These are phyloP conservation scores for Mortierella hygrophila DNA, from an alignment of 192 early-diverging fungal species.

Conservation along the genomic window DNA sequence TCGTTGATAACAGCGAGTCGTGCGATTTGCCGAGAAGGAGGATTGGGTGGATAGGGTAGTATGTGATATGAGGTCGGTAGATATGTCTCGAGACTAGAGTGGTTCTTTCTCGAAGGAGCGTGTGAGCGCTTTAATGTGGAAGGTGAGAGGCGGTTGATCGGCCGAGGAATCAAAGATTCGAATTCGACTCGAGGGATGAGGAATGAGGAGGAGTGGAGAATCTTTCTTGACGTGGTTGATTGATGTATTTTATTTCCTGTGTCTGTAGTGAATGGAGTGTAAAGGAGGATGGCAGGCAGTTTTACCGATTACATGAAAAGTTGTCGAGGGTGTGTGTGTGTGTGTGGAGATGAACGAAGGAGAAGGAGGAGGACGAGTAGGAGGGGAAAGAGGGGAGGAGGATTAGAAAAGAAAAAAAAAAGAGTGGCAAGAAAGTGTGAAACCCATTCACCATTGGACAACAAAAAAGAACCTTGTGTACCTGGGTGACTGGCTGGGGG, in stretches of 20 bases:
- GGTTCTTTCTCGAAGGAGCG: background rate
- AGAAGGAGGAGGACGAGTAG: background rate
- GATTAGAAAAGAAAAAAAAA: slow-evolving; percentile 2
- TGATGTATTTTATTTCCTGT: background rate
- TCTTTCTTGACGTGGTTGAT: too few species aligned
- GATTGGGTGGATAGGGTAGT: background rate
- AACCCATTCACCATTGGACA: background rate
- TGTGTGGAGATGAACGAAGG: background rate
- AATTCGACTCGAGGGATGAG: background rate
- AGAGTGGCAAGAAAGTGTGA: background rate
- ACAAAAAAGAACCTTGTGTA: background rate
- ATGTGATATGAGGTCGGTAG: too few species aligned
- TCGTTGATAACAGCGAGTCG: too few species aligned
- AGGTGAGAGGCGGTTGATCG: background rate
- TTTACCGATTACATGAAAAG: slow-evolving; percentile 5
- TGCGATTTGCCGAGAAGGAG: too few species aligned
- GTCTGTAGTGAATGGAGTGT: background rate
- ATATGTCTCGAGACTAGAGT: too few species aligned
- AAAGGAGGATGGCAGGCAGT: background rate
- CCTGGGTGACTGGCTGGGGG: slow-evolving; percentile 8
- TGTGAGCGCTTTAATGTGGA: background rate
- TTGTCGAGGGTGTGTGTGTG: too few species aligned
- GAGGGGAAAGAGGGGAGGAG: background rate
- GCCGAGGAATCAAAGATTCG: background rate
- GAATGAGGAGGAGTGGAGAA: background rate